phyloP scores from a whole-genome alignment of 2,329 filamentous ascomycete genomes.

The Ophiostoma quercus region DNA sequence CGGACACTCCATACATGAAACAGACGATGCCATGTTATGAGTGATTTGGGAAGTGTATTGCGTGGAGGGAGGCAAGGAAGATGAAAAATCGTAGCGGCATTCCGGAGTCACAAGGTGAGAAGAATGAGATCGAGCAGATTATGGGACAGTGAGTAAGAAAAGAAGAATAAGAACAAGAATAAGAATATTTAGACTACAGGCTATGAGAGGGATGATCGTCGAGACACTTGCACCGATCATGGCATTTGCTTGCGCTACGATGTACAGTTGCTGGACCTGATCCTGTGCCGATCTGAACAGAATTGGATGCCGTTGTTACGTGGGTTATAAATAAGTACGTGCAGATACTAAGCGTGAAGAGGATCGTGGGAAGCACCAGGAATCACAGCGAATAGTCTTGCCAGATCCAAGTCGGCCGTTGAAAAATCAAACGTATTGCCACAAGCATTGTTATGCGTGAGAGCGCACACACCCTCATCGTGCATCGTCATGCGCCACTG shows the following conservation, averaged over 20 bases:
- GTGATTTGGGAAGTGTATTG: background rate
- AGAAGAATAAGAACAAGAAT: background rate
- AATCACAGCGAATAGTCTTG: slow-evolving; percentile 1
- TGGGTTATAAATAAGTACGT: background rate
- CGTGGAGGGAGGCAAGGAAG: background rate
- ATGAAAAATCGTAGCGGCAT: background rate
- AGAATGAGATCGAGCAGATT: background rate
- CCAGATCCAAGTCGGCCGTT: background rate
- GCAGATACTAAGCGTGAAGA: background rate
- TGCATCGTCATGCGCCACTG: slow-evolving; percentile 11
- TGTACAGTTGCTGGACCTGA: background rate
- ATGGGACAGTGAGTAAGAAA: too few species aligned
- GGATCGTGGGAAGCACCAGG: background rate
- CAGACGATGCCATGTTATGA: slow-evolving; percentile 5
- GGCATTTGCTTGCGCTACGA: background rate
- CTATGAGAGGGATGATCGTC: background rate
- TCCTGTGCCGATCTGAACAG: background rate
- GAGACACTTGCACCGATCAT: background rate
- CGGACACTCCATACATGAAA: slow-evolving; percentile 10
- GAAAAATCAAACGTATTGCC: background rate
- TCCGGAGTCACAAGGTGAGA: background rate
- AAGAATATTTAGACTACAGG: background rate
- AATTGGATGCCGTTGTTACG: background rate
- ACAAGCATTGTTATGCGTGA: background rate
- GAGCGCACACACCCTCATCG: background rate